Evolutionary conservation across 2,329 filamentous ascomycete species (phyloP).

Genomic region (Fusarium praegraminearum): DNA sequence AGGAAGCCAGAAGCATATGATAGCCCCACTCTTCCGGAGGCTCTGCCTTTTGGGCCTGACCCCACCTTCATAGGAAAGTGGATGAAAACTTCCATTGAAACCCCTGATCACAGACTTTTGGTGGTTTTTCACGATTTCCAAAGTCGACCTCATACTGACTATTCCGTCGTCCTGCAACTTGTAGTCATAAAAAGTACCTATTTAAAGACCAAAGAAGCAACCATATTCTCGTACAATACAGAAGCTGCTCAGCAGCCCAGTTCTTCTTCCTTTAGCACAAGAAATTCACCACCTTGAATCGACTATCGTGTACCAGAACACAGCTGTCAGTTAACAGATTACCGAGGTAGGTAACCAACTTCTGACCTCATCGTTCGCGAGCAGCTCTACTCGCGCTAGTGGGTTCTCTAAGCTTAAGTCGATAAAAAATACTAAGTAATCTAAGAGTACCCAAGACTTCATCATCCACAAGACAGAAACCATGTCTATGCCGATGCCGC

Average conservation of each 20-base stretch:
- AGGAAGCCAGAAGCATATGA: neutral
- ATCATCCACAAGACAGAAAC: neutral
- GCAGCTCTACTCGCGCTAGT: too few relatives aligned
- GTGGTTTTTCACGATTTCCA: neutral
- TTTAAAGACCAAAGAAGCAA: neutral
- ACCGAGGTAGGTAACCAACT: neutral
- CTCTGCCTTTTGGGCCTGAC: slow-evolving; percentile 12
- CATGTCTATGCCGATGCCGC: slow-evolving; percentile 70
- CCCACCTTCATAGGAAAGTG: slow-evolving; percentile 23
- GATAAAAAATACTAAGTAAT: neutral
- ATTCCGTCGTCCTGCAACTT: neutral
- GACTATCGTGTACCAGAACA: too few relatives aligned
- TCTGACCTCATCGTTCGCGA: slow-evolving; percentile 37
- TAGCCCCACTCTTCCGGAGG: slow-evolving; percentile 15
- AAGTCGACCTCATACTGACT: neutral
- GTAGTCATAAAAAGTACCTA: neutral
- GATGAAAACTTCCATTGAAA: slow-evolving; percentile 9
- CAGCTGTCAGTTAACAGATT: too few relatives aligned
- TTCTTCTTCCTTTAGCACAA: neutral
- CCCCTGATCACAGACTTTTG: neutral
- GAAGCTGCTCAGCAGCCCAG: too few relatives aligned
- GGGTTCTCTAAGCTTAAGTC: too few relatives aligned
- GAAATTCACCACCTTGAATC: too few relatives aligned
- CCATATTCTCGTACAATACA: neutral
- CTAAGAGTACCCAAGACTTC: neutral